Conservation (phyloP, 305 asterid genomes). For the Caryopteris hybrid region DNA sequence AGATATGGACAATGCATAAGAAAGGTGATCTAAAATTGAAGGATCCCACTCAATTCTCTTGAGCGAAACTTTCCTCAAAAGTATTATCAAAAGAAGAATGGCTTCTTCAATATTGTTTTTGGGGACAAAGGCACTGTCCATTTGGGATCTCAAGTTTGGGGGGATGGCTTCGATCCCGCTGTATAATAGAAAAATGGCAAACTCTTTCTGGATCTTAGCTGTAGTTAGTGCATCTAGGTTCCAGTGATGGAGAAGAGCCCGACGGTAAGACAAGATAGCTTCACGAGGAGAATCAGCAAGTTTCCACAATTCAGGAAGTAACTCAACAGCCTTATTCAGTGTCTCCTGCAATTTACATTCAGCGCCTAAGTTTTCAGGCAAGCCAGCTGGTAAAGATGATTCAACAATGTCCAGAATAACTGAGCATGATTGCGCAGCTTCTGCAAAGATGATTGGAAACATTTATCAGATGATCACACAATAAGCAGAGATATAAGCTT, state of each 20-base stretch:
- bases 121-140: conserved; percentile 76
- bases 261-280: conserved; percentile 71
- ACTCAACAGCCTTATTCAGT: conserved; percentile 69
- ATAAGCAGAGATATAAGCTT: conserved; percentile 4
- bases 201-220: conserved; percentile 76
- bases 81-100: conserved; percentile 73
- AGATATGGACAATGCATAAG: conserved; percentile 76
- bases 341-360: conserved; percentile 95
- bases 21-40: conserved; percentile 73
- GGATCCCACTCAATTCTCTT: conserved; percentile 85
- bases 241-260: conserved; percentile 84
- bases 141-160: conserved; percentile 69
- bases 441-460: conserved; percentile 55
- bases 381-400: conserved; percentile 86
- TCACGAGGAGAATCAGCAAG: conserved; percentile 68
- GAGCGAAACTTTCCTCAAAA: conserved; percentile 61
- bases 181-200: conserved; percentile 76
- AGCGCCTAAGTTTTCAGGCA: conserved; percentile 78
- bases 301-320: conserved; percentile 86
- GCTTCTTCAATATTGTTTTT: conserved; percentile 83
- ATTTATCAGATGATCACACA: conserved; percentile 28
- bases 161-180: conserved; percentile 76
- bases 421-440: conserved; percentile 95
- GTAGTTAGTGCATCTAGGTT: conserved; percentile 66
- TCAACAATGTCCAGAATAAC: conserved; percentile 87